A percentile compares a stretch with the other conserved stretches of the same genome.
phyloP scores from a whole-genome alignment of 2,329 filamentous ascomycete genomes.

The Lecanoromycetidae sp. region DNA sequence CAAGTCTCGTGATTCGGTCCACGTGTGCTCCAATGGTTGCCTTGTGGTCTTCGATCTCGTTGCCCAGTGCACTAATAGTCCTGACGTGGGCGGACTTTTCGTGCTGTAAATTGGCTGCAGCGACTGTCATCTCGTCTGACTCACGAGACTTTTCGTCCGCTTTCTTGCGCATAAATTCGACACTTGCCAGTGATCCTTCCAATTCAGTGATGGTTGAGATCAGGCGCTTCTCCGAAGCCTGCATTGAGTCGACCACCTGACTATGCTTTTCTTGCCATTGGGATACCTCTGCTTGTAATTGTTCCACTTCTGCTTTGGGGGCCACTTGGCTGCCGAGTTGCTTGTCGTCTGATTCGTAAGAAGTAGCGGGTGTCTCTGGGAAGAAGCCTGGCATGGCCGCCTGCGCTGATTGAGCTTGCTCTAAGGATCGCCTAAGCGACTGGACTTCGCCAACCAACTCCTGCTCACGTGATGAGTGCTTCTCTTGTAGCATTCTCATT shows the following conservation, averaged over 20 bases:
- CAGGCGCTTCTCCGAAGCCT: slow-evolving; percentile 60
- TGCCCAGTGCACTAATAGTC: slow-evolving; percentile 38
- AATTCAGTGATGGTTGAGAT: slow-evolving; percentile 60
- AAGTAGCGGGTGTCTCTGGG: slow-evolving; percentile 26
- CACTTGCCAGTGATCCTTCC: slow-evolving; percentile 49
- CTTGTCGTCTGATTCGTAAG: slow-evolving; percentile 18
- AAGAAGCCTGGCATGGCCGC: slow-evolving; percentile 29
- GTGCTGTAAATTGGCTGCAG: slow-evolving; percentile 36
- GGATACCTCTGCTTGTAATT: slow-evolving; percentile 59
- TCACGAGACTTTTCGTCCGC: slow-evolving; percentile 24
- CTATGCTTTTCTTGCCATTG: slow-evolving; percentile 69
- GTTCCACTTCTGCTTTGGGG: slow-evolving; percentile 40
- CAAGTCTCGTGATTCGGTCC: slow-evolving; percentile 58
- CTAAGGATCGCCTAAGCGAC: slow-evolving; percentile 47
- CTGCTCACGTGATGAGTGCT: slow-evolving; percentile 60
- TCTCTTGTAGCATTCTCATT: slow-evolving; percentile 59
- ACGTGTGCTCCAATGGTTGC: slow-evolving; percentile 56
- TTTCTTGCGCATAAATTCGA: slow-evolving; percentile 36
- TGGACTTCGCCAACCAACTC: slow-evolving; percentile 63
- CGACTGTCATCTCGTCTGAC: slow-evolving; percentile 15
- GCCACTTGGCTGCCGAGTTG: slow-evolving; percentile 21
- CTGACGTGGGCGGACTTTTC: slow-evolving; percentile 45
- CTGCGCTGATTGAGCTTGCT: slow-evolving; percentile 20
- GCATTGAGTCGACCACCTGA: slow-evolving; percentile 56
- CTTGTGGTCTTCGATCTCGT: slow-evolving; percentile 72